Evolutionary conservation across 495 filamentous ascomycete species (phyloP), one percentile per base, ranked within the genome.

Genomic region (Entonaema liquescens): DNA sequence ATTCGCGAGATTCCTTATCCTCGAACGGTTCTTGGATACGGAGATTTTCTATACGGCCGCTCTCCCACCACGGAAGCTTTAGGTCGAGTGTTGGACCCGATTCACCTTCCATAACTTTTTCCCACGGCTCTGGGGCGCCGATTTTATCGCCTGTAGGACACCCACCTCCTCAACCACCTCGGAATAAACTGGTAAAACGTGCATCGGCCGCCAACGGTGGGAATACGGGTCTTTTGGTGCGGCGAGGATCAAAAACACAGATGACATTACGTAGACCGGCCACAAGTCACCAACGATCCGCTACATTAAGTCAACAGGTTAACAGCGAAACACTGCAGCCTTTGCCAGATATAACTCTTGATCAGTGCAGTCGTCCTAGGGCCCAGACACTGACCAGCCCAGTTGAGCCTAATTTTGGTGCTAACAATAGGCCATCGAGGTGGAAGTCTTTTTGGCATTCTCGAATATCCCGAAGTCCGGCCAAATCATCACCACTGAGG

Each of bases 171-270:
- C 81, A 86, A 64, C 76, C 85, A 65, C 73, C 84, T 40, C 89
- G 91, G 15, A 98, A 97, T 79, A 98, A 96, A 80, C 82, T 98
- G 25, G 90, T 98, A 31, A 98, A 98, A 81, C 89, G 95, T 61
- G 83, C 89, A 49, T 84, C 89, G 12, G 92, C 94, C 17, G 68
- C 74, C 19, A 76, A 78, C 49, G 83, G 89, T 33, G 84, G 85
- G 64, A 82, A 76, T 76, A 79, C 81, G 65, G 76, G 67, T 42
- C 60, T 58, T 59, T 68, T 76, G 54, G 68, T 75, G 59, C 77
- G 79, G 62, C 79, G 78, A 60, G 73, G 80, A 50, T 87, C 87
- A 3, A 85, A 74, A 49, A 82, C 88, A 17, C 84, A 88, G 67
- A 76, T 88, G 59, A 86, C 85, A 5, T 81, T 94, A 54, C 87